Evolutionary conservation across 495 filamentous ascomycete genomes (phyloP).

Genomic region (Wilcoxina mikolae): DNA sequence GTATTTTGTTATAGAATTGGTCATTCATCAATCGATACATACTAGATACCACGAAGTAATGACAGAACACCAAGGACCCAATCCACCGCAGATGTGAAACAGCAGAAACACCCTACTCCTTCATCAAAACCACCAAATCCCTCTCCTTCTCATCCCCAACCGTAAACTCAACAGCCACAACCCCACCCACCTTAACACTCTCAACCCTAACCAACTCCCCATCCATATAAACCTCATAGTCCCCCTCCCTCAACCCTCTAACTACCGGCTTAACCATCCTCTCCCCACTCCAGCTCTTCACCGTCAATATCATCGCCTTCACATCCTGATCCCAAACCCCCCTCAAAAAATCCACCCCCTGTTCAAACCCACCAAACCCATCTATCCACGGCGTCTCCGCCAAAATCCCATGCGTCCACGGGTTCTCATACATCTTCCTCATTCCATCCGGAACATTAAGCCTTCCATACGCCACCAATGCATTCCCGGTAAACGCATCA

Average conservation of each 20-base stretch:
- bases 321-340: conserved; percentile 28
- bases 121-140: conserved; percentile 3
- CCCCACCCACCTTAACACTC: not conserved
- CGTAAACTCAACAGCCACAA: conserved; percentile 1
- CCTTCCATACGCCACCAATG: conserved; percentile 27
- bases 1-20: no score
- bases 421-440: conserved; percentile 30
- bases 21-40: no score
- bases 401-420: conserved; percentile 26
- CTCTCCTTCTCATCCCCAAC: conserved; percentile 1
- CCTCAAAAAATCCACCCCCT: conserved; percentile 30
- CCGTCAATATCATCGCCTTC: conserved; percentile 26
- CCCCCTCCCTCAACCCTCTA: conserved; percentile 11
- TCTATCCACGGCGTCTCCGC: conserved; percentile 24
- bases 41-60: no score
- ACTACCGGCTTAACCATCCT: conserved; percentile 12
- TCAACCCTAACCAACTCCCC: conserved; percentile 7
- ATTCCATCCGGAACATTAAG: conserved; percentile 31
- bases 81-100: no score
- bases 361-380: conserved; percentile 17
- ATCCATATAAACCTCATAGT: conserved; percentile 18
- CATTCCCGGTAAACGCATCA: conserved; percentile 30
- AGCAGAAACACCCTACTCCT: no score
- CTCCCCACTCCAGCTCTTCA: conserved; percentile 28
- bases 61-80: no score